Base-by-base conservation (phyloP, 495 filamentous ascomycete genomes). In the Penicillium goetzii region DNA sequence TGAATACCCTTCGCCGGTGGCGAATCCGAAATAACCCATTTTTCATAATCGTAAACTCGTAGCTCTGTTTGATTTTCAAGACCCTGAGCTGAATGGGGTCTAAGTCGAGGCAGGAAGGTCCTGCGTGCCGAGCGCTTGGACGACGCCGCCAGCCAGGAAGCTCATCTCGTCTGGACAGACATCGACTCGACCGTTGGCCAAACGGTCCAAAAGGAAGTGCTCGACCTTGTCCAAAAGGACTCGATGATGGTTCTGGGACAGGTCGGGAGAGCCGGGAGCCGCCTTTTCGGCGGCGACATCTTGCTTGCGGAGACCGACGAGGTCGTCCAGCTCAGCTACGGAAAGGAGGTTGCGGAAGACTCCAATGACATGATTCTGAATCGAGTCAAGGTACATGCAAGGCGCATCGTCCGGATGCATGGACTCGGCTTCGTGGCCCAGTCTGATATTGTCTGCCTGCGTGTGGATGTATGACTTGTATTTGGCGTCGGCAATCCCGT, bases 71-170 rank as follows among this genome's bases (percentile, higher is more conserved):
- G 21, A n/a, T 55, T 23, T 21, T n/a, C 8, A 30, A 28, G 45
- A 26, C 45, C 15, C 32, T 21, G 32, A 38, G 47, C 55, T 34
- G 32, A 25, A 25, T 10, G 26, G 49, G 30, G 21, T 36, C 60
- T 52, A 64, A 10, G 33, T 45, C 26, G 50, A 52, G 45, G 68
- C 52, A 32, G 63, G 63, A 41, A 66, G 45, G n/a, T 71, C 66
- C 63, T 74, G 69, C 45, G 71, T 74, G 30, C 74, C 75, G 25
- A 82, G 70, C 0, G 76, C 78, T 49, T 77, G 77, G 11, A 66
- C 72, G 40, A 82, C 63, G 12, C 78, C 76, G 15, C 76, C 77
- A 11, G 80, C 78, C 55, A 82, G 78, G 54, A 82, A 80, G 58
- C 77, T 74, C 53, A 81, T 55, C 58, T 82, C 80, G 51, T 82